Base-by-base conservation (phyloP, 768 basidiomycete genomes). In the Serendipita vermifera region DNA sequence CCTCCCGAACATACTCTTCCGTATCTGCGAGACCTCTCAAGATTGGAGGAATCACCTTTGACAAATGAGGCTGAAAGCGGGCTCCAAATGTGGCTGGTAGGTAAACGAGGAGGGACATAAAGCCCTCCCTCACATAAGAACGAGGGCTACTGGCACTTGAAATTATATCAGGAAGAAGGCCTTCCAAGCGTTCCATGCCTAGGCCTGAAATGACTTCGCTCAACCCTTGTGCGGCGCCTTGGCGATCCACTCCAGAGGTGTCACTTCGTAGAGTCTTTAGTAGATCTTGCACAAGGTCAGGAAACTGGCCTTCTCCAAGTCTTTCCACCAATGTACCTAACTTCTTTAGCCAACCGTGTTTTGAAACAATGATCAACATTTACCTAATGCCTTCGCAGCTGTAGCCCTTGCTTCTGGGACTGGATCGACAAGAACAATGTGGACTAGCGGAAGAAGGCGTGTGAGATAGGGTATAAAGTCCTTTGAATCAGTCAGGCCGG, bases 391-490 rank as follows among this genome's bases (percentile, higher is more conserved):
- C 71, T 98, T 98, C 9, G 94, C 93, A 5, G 96, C 96, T 0
- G 94, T 97, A 1, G 92, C 93, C 56, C 96, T 80, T 3, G 96
- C 94, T 69, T 98, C 96, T 2, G 96, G 96, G 1, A 98, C 96
- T 26, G 96, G 96, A 62, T 99, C 96, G 38, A 93, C 84, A 6
- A 99, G 79, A 14, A 98, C 94, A 17, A 81, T 71, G 63, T 96
- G 92, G 0, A 99, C 87, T 68, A 96, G 74, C 0, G 96, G 96
- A 35, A 98, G 71, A 17, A 98, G 77, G 33, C 82, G 79, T 24
- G 81, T 77, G n/a, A 99, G 77, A 66, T 99, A 97, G 0, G 96
- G 93, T 13, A 94, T 83, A 63, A 98, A 91, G 67, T 98, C 96
- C 64, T 85, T 87, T 0, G 87, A 78, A 59, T 90, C 87, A 1